These are phyloP conservation scores for Verticillium isaacii DNA, from an alignment of 2,329 filamentous ascomycete species.

Conservation along the genomic window DNA sequence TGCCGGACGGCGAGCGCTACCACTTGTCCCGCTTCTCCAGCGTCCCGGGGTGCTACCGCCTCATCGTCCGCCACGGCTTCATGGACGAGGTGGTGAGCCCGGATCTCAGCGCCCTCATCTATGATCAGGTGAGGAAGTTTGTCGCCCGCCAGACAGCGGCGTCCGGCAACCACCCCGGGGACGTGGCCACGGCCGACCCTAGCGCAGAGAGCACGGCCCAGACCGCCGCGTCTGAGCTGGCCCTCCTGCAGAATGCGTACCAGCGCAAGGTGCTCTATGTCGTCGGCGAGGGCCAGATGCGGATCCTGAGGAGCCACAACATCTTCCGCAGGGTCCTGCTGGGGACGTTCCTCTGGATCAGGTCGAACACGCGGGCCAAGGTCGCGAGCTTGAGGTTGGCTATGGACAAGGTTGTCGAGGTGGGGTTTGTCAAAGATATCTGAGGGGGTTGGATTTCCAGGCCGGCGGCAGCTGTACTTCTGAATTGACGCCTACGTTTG, in stretches of 20 bases:
- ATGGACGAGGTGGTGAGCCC: constrained; percentile 66
- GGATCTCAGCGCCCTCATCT: constrained; percentile 56
- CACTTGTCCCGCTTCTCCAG: constrained; percentile 34
- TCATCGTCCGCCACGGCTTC: constrained; percentile 68
- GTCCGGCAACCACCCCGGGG: constrained; percentile 5
- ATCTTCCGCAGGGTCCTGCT: constrained; percentile 42
- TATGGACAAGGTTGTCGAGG: constrained; percentile 59
- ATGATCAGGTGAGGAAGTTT: constrained; percentile 49
- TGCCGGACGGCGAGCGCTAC: constrained; percentile 43
- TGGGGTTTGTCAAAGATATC: constrained; percentile 66
- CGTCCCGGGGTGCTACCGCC: constrained; percentile 61
- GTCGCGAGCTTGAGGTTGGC: constrained; percentile 57
- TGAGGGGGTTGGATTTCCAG: constrained; percentile 18
- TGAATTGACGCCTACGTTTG: background rate
- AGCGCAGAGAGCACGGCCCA: constrained; percentile 4
- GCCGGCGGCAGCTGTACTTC: background rate
- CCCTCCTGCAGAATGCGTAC: constrained; percentile 36
- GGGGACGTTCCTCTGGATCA: constrained; percentile 55
- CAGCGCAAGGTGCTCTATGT: constrained; percentile 49
- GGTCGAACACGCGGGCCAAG: constrained; percentile 63
- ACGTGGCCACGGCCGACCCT: constrained; percentile 4
- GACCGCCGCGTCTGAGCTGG: constrained; percentile 33
- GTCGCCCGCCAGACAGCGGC: constrained; percentile 30
- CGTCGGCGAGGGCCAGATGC: constrained; percentile 59
- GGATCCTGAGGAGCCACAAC: constrained; percentile 34